Evolutionary conservation across 352 stramenopile genomes (phyloP).

Genomic region (Globisporangium acanthophoron): DNA sequence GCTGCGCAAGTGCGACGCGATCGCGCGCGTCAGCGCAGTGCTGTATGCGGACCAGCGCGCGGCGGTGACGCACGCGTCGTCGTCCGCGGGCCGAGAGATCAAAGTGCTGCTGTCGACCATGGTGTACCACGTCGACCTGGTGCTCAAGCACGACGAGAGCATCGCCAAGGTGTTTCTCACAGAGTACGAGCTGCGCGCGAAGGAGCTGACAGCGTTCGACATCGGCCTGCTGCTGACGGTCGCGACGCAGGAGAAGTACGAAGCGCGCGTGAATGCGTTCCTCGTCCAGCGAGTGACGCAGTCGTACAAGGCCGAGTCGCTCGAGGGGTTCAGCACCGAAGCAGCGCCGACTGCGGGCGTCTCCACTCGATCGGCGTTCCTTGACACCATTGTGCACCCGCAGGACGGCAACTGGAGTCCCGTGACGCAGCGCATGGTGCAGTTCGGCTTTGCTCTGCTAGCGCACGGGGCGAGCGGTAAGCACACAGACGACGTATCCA

Average conservation of each 20-base stretch:
- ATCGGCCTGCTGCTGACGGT: conserved; percentile 39
- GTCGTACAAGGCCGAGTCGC: conserved; percentile 17
- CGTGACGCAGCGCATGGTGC: conserved; percentile 28
- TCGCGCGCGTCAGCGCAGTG: conserved; percentile 1
- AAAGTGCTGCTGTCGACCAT: conserved; percentile 40
- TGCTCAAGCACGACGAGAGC: conserved; percentile 34
- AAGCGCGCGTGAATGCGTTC: conserved; percentile 18
- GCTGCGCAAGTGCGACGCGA: conserved; percentile 24
- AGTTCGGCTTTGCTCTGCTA: conserved; percentile 28
- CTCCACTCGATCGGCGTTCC: conserved; percentile 13
- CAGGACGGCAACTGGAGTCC: conserved; percentile 30
- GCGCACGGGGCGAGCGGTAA: conserved; percentile 18
- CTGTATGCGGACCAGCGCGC: conserved; percentile 10
- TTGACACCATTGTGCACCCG: conserved; percentile 20
- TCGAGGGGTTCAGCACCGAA: not conserved
- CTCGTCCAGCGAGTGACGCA: conserved; percentile 21
- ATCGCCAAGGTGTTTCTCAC: conserved; percentile 31
- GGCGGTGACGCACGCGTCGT: not conserved
- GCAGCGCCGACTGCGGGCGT: not conserved
- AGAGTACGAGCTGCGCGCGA: conserved; percentile 29
- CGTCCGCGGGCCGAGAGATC: conserved; percentile 15
- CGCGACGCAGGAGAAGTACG: conserved; percentile 24
- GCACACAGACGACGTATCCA: conserved; percentile 2
- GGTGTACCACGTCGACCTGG: conserved; percentile 48
- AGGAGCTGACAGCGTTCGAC: conserved; percentile 33